Conservation (phyloP, 2,329 filamentous ascomycete species). For the Diaporthe citrichinensis region DNA sequence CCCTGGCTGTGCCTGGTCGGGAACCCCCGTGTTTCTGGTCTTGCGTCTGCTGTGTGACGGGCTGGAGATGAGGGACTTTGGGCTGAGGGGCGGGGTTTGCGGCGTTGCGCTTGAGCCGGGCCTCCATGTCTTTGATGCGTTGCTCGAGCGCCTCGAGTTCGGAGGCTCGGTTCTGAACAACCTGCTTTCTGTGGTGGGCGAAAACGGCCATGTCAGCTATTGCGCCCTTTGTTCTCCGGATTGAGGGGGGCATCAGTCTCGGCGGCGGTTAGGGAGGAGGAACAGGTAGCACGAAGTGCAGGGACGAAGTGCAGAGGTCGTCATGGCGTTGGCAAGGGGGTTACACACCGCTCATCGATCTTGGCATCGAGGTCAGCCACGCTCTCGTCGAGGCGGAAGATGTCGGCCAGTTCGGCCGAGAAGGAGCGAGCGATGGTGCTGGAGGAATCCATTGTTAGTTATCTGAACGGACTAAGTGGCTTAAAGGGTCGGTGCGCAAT, state of each 20-base stretch:
- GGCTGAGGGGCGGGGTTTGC: constrained; percentile 44
- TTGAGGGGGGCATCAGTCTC: neutral
- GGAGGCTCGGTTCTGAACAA: constrained; percentile 78
- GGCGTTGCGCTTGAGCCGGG: constrained; percentile 70
- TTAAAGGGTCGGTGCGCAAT: neutral
- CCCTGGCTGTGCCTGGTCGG: constrained; percentile 67
- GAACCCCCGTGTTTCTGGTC: constrained; percentile 57
- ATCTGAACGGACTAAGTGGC: neutral
- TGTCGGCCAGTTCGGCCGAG: constrained; percentile 86
- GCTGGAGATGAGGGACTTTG: constrained; percentile 49
- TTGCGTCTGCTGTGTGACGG: constrained; percentile 47
- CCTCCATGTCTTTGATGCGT: constrained; percentile 87
- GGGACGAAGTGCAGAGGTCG: constrained; percentile 8
- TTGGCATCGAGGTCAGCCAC: constrained; percentile 73
- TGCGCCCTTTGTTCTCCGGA: constrained; percentile 15
- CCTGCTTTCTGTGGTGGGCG: constrained; percentile 76
- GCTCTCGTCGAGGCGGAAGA: constrained; percentile 89
- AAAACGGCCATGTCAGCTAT: constrained; percentile 36
- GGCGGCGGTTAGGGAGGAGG: neutral
- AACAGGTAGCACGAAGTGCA: constrained; percentile 8
- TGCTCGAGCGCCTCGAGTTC: constrained; percentile 91
- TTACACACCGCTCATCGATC: constrained; percentile 83
- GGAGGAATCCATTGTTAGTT: constrained; percentile 45
- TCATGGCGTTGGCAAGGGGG: constrained; percentile 33
- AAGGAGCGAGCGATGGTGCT: constrained; percentile 92